Base-by-base conservation (phyloP, 148 eudicot genomes). In the Nyssa sinensis region DNA sequence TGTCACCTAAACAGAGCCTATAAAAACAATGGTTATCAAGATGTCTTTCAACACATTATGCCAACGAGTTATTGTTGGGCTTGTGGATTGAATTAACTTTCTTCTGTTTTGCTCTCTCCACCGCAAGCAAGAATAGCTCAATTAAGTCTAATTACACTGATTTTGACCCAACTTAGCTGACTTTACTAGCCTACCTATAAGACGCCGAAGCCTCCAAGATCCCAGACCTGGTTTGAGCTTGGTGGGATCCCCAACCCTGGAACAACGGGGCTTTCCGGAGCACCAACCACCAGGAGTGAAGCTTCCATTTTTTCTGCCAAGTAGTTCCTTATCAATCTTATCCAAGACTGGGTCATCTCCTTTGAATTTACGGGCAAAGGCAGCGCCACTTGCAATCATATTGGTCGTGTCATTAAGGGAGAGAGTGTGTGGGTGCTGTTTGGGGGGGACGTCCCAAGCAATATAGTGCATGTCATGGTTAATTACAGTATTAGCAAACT, bases 231-330 rank as follows among this genome's bases (percentile, higher is more conserved):
- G 93, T 74, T 76, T 84, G 55, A 93, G 63, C 81, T 74, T 84
- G 27, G 78, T 66, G 0, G 80, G 83, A 37, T 90, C 78, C 62
- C 89, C 85, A 67, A 88, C 93, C 67, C 70, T 78, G 21, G 88
- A 65, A 75, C 97, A 92, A 2, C 74, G 79, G 25, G 91, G 86
- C 57, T 83, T 80, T 19, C 89, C 88, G 25, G 76, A 80, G 71
- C 98, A 93, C 96, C 98, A 93, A 7, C 94, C 89, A 24, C 98
- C 98, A 0, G 90, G 96, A 21, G 90, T 90, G 78, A 92, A 80
- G 67, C 82, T 83, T 51, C 87, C 91, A 28, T 88, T 89, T 73
- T 12, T 78, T 5, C 89, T 77, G 21, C 84, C 83, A 1, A 93
- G 88, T 16, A 89, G 51, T 44, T 91, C 89, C 25, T 10, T 17